Base-by-base conservation (phyloP, 148 eudicot species). In the Tetragonia tetragonoides region DNA sequence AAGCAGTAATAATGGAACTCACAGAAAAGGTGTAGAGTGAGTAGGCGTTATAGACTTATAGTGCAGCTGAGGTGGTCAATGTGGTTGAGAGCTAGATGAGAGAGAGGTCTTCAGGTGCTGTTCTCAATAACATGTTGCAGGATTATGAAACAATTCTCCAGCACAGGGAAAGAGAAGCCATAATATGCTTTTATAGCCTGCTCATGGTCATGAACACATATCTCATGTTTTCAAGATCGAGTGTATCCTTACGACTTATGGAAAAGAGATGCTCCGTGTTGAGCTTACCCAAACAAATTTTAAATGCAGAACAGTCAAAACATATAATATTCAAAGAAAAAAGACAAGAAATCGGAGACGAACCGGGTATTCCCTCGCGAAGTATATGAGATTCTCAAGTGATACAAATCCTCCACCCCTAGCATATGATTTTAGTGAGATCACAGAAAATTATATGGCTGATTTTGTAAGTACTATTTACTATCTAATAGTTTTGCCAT, bases 361-460 rank as follows among this genome's bases (percentile, higher is more conserved):
- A 59, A 96, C 99, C 92, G 95, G 97, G 78, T 84, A 93, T 71
- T 67, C 89, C 81, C 84, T 87, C 71, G 97, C 99, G 70, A 91
- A 96, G 83, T 80, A 96, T 73, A 96, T 88, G 76, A 96, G 97
- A 87, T 96, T 96, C 88, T 96, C 93, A 60, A 96, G 88, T 46
- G 99, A 93, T 81, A 96, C 87, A 74, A 78, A 93, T 80, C 99
- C 99, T 73, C 97, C 96, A 74, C 99, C 99, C 95, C 99, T 96
- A 81, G 64, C 16, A 78, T 34, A 11, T 40, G 75, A 72, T 70
- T 74, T 66, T 57, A 67, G 73, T 60, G 64, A 87, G 68, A 79
- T 54, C 73, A 56, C 40, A 64, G 44, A n/a, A 71, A 65, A 17
- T 56, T 47, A 53, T 62, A 68, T 21, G 11, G 72, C 34, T 57